Evolutionary conservation across 2,329 filamentous ascomycete species (phyloP), one percentile per base, ranked within the genome.

Genomic region (Colletotrichum sp.): DNA sequence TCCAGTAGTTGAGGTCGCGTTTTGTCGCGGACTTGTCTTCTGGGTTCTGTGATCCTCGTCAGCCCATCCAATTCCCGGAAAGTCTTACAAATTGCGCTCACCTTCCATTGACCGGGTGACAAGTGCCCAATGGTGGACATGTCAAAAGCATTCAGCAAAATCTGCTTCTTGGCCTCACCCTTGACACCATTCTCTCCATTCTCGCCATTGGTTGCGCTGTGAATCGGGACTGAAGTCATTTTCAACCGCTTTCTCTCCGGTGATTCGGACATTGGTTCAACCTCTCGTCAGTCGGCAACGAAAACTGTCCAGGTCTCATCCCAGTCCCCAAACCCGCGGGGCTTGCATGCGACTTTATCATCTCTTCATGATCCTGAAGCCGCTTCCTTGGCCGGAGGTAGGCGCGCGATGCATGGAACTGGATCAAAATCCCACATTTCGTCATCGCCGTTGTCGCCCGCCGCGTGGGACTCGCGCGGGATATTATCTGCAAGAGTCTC

Each of bases 51-150:
- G 26, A 28, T 28, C 26, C 26, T 30, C 3, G 9, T 1, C 3
- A 30, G 24, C 24, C 24, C 24, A 24, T 24, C 24, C 24, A 24
- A 24, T 24, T 24, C 24, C 4, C 24, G 24, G 24, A 24, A 24
- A 24, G 24, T 24, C 24, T 24, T 24, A 24, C 24, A 24, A 24
- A 30, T n/a, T n/a, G 6, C n/a, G 26, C 70, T 75, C 66, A 90
- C 90, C 84, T 92, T 93, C 92, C 92, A 94, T 83, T 93, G 92
- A 1, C 92, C 92, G 1, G 91, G 91, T 0, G 90, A 91, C 38
- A 94, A 80, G 80, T 94, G 92, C 4, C 91, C 91, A 8, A 93
- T 87, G 0, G 91, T 93, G 3, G 87, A 91, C 93, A 76, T 76
- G 52, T 75, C 91, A 78, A 93, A 93, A 4, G 91, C 91, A 83